Evolutionary conservation across 2,329 filamentous ascomycete species (phyloP).

Genomic region (Calonectria pseudoreteaudii): DNA sequence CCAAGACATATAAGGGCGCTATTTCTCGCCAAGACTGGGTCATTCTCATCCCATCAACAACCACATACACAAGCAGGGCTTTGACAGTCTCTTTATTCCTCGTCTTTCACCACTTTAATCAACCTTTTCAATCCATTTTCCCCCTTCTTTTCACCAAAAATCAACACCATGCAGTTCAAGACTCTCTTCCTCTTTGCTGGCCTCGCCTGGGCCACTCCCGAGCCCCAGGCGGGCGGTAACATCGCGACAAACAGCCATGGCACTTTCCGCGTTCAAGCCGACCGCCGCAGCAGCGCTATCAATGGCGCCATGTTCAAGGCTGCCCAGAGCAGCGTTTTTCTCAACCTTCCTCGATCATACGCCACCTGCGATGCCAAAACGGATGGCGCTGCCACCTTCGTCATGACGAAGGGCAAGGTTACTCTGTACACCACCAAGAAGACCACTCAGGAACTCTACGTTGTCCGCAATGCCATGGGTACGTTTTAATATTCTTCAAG

Average conservation of each 20-base stretch:
- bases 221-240: constrained; percentile 10
- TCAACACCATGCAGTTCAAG: constrained; percentile 41
- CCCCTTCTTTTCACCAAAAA: background rate
- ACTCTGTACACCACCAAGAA: constrained; percentile 58
- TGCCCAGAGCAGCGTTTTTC: constrained; percentile 54
- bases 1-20: background rate
- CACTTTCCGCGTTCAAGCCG: constrained; percentile 61
- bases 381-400: constrained; percentile 61
- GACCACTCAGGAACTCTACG: constrained; percentile 61
- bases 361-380: constrained; percentile 60
- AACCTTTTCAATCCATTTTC: background rate
- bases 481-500: constrained; percentile 35
- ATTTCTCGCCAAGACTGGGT: background rate
- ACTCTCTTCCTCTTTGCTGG: constrained; percentile 32
- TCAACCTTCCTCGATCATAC: constrained; percentile 56
- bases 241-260: background rate
- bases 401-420: constrained; percentile 55
- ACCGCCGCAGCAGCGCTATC: constrained; percentile 61
- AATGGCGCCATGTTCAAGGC: constrained; percentile 62
- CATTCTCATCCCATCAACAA: background rate
- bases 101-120: background rate
- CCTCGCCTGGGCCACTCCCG: constrained; percentile 10
- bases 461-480: constrained; percentile 71
- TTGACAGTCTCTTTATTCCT: background rate
- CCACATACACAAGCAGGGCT: background rate